Evolutionary conservation across 352 stramenopile genomes (phyloP).

Genomic region (Globisporangium yorkense): DNA sequence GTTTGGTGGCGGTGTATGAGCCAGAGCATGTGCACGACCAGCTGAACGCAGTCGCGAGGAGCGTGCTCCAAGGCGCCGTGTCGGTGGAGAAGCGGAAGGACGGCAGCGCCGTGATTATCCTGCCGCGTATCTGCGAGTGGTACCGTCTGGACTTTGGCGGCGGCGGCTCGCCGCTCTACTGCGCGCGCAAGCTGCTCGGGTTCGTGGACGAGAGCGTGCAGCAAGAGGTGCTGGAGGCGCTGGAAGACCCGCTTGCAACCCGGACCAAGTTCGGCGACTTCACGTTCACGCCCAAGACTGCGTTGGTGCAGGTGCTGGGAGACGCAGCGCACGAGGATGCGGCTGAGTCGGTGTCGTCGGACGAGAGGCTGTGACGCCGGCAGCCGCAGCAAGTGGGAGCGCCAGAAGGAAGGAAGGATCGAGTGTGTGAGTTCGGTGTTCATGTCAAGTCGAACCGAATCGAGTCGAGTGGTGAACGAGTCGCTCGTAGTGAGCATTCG

Average conservation of each 20-base stretch:
- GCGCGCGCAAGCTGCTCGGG: slow-evolving; percentile 66
- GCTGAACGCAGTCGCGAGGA: slow-evolving; percentile 48
- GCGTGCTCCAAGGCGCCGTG: slow-evolving; percentile 23
- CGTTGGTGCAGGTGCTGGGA: slow-evolving; percentile 13
- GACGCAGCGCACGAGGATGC: not conserved
- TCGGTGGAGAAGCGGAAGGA: slow-evolving; percentile 11
- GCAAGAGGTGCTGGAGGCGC: slow-evolving; percentile 34
- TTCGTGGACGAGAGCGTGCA: slow-evolving; percentile 50
- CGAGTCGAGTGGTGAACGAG: too few relatives aligned
- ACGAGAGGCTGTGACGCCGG: not conserved
- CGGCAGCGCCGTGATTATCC: slow-evolving; percentile 17
- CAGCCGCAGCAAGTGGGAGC: too few relatives aligned
- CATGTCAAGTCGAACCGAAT: too few relatives aligned
- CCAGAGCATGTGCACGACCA: slow-evolving; percentile 54
- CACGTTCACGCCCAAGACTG: slow-evolving; percentile 37
- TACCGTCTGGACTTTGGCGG: slow-evolving; percentile 63
- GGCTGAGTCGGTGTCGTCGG: not conserved
- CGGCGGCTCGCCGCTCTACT: slow-evolving; percentile 37
- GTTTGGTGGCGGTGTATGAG: slow-evolving; percentile 24
- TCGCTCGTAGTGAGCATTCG: too few relatives aligned
- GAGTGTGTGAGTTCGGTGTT: not conserved
- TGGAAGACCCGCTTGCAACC: slow-evolving; percentile 37
- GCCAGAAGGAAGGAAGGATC: too few relatives aligned
- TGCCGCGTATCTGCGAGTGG: slow-evolving; percentile 75
- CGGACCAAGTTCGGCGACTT: slow-evolving; percentile 56